phyloP scores from a whole-genome alignment of 2,329 filamentous ascomycete genomes.

The Emmonsia crescens region DNA sequence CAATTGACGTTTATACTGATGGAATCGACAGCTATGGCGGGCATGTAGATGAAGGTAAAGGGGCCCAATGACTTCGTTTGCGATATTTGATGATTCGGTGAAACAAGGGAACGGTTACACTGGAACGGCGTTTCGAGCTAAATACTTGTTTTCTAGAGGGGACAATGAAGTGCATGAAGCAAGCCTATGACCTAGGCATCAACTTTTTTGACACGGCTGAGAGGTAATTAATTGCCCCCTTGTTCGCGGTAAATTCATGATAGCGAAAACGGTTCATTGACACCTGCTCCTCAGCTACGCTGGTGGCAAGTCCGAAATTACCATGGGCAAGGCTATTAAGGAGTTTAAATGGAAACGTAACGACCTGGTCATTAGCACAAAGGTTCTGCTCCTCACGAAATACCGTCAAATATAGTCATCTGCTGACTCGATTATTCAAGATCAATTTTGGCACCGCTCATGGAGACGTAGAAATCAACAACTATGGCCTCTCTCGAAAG shows the following conservation, averaged over 20 bases:
- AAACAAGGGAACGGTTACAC: background rate
- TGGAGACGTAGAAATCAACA: slow-evolving; percentile 55
- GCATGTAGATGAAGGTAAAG: slow-evolving; percentile 53
- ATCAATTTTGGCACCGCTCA: slow-evolving; percentile 54
- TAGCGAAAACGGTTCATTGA: slow-evolving; percentile 3
- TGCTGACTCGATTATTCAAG: slow-evolving; percentile 17
- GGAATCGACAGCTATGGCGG: slow-evolving; percentile 56
- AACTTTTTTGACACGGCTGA: slow-evolving; percentile 51
- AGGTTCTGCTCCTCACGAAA: slow-evolving; percentile 14
- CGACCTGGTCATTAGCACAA: slow-evolving; percentile 34
- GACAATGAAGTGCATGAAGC: slow-evolving; percentile 33
- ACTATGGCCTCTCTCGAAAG: slow-evolving; percentile 57
- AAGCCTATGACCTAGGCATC: slow-evolving; percentile 47
- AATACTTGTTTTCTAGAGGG: slow-evolving; percentile 12
- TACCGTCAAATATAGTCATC: background rate
- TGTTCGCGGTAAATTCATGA: background rate
- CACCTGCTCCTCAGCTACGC: slow-evolving; percentile 31
- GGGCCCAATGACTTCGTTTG: background rate
- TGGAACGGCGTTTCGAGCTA: background rate
- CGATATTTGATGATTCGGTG: background rate
- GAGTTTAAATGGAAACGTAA: slow-evolving; percentile 48
- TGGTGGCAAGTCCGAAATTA: slow-evolving; percentile 41
- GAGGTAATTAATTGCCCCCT: slow-evolving; percentile 18
- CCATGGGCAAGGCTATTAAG: slow-evolving; percentile 47
- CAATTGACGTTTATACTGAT: slow-evolving; percentile 29